Evolutionary conservation across 805 yeast genomes (phyloP), one percentile per base, ranked within the genome.

Genomic region (Candida oleophila): DNA sequence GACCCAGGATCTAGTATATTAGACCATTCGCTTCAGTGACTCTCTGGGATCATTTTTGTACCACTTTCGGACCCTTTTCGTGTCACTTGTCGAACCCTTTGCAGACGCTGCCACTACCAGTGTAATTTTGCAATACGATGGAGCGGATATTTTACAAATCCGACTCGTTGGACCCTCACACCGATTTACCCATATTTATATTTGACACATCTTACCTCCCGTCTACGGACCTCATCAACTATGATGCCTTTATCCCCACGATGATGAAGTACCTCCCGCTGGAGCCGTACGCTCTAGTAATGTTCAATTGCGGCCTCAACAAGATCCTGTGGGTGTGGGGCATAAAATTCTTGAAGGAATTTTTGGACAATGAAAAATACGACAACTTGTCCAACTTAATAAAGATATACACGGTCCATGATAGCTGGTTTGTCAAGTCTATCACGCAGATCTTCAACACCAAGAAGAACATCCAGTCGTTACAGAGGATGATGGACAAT

Each of bases 181-280:
- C 89, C 1, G 71, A 76, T 5, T 74, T 82, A 20, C 96, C 96
- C 0, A 65, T 92, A 9, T 90, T 82, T 57, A 83, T 90, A 3
- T 81, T 92, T 50, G 97, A 92, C 62, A 81, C 96, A 2, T 82
- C 91, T 12, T 86, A 81, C 53, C 71, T 91, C 9, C 96, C 96
- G 0, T 68, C 80, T 11, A 74, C 84, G 1, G 75, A 77, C 2
- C 65, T 52, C 45, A 55, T 64, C 49, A 57, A 67, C 55, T 64
- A 69, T 34, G 76, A 80, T 35, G 78, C 75, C 25, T 76, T 87
- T 38, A 80, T 87, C 48, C 78, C 80, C 40, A 74, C 77, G 5
- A 60, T 88, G 35, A 71, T 87, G 47, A 55, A 66, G 3, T 62
- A 69, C 41, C 70, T 90, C 37, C 96, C 97, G 1, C 55, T 66